phyloP scores from a whole-genome alignment of 768 basidiomycete species.

The Leccinum fibrillosum region DNA sequence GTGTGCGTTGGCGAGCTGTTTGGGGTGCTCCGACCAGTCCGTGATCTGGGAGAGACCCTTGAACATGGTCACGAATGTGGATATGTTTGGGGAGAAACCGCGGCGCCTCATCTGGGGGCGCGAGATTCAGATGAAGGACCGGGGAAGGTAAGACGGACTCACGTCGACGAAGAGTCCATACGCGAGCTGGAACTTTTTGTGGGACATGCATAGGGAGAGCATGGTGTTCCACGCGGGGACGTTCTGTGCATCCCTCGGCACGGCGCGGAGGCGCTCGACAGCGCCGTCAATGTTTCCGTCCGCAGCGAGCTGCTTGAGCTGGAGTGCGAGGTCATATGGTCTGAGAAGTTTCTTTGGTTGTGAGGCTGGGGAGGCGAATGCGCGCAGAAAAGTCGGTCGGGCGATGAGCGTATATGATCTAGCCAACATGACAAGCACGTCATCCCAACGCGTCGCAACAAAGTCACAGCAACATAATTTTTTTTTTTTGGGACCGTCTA shows the following conservation, averaged over 20 bases:
- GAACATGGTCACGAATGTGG: conserved; percentile 72
- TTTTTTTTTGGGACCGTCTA: background rate
- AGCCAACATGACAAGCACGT: conserved; percentile 18
- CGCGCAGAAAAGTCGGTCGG: conserved; percentile 1
- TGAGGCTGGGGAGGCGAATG: background rate
- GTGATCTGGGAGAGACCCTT: conserved; percentile 59
- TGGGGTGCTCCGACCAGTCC: conserved; percentile 54
- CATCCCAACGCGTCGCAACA: background rate
- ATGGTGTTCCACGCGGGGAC: conserved; percentile 76
- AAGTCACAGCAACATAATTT: background rate
- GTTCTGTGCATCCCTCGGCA: conserved; percentile 74
- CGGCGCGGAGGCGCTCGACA: conserved; percentile 59
- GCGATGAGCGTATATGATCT: background rate
- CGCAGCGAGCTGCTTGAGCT: conserved; percentile 57
- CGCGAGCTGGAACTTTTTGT: conserved; percentile 52
- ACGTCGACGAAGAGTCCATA: conserved; percentile 73
- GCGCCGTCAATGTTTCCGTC: conserved; percentile 59
- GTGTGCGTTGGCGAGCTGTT: conserved; percentile 61
- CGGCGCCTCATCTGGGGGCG: conserved; percentile 75
- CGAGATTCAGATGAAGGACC: background rate
- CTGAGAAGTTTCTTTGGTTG: conserved; percentile 40
- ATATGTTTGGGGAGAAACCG: conserved; percentile 63
- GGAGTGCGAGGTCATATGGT: conserved; percentile 57
- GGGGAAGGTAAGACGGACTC: conserved; percentile 22
- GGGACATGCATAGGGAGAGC: conserved; percentile 62